Conservation (phyloP, 2,329 filamentous ascomycete species). For the Geosmithia putterillii region DNA sequence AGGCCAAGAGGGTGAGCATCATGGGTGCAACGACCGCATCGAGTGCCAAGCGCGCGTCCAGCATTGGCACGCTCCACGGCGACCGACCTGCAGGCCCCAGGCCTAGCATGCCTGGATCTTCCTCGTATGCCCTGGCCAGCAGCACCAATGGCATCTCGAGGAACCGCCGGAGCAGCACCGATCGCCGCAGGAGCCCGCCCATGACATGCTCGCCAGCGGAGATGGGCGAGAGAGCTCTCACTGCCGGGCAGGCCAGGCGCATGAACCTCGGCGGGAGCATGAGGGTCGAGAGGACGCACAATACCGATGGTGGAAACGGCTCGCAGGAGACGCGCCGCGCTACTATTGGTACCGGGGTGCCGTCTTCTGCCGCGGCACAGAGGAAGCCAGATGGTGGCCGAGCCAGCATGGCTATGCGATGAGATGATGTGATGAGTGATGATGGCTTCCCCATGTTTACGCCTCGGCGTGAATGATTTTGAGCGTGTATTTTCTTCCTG, state of each 20-base stretch:
- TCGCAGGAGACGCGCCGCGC: conserved; percentile 18
- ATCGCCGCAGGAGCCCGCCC: conserved; percentile 39
- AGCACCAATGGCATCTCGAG: conserved; percentile 44
- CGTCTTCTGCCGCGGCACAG: conserved; percentile 7
- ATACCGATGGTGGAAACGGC: conserved; percentile 10
- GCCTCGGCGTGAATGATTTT: not conserved
- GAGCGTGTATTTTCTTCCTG: not conserved
- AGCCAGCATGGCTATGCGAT: conserved; percentile 14
- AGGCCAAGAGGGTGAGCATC: conserved; percentile 26
- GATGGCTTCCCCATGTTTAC: conserved; percentile 5
- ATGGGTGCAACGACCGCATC: conserved; percentile 20
- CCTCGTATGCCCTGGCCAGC: conserved; percentile 24
- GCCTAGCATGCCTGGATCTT: conserved; percentile 22
- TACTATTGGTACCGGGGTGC: conserved; percentile 20
- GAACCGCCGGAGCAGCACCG: conserved; percentile 35
- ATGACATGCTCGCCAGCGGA: conserved; percentile 38
- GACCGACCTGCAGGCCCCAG: conserved; percentile 12
- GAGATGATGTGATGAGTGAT: conserved; percentile 4
- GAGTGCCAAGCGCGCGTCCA: conserved; percentile 30
- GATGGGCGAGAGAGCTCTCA: conserved; percentile 25
- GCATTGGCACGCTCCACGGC: conserved; percentile 23
- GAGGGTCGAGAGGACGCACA: conserved; percentile 5
- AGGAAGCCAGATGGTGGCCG: conserved; percentile 13
- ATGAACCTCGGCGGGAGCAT: conserved; percentile 36
- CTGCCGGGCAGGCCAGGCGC: conserved; percentile 41